Conservation (phyloP, 2,329 filamentous ascomycete species). For the Ustulina deusta region DNA sequence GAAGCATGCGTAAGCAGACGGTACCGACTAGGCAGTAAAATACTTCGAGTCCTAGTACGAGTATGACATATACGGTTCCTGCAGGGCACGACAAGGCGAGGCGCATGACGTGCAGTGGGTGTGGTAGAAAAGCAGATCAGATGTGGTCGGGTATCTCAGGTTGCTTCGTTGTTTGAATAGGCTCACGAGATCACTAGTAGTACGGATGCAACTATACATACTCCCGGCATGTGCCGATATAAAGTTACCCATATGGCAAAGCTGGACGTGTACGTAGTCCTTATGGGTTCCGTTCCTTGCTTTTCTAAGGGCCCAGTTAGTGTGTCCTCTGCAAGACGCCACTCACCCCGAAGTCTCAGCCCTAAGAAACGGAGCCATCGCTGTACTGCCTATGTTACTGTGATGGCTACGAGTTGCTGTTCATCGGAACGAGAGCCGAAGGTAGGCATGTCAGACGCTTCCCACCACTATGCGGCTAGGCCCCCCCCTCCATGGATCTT, state of each 20-base stretch:
- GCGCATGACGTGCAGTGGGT: not conserved
- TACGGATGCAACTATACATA: not conserved
- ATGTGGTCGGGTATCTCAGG: not conserved
- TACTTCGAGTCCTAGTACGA: not conserved
- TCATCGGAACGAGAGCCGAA: slow-evolving; percentile 17
- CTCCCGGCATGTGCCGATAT: not conserved
- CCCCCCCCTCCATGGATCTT: not conserved
- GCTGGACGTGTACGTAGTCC: not conserved
- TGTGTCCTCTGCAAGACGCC: not conserved
- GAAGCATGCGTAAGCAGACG: not conserved
- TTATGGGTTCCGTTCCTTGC: not conserved
- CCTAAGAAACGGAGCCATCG: slow-evolving; percentile 2
- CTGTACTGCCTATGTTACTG: slow-evolving; percentile 5
- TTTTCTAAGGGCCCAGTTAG: not conserved
- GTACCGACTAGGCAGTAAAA: slow-evolving; percentile 2
- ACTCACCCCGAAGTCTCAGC: slow-evolving; percentile 18
- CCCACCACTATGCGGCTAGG: slow-evolving; percentile 22
- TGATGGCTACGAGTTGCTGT: slow-evolving; percentile 1
- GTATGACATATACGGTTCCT: slow-evolving; percentile 19
- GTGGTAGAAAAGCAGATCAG: not conserved
- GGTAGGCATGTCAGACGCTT: slow-evolving; percentile 39
- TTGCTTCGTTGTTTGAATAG: not conserved
- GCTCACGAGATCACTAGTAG: not conserved
- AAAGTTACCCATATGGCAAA: not conserved
- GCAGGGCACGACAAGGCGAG: slow-evolving; percentile 8